Evolutionary conservation across 2,329 filamentous ascomycete genomes (phyloP).

Genomic region (Fusarium abutilonis): DNA sequence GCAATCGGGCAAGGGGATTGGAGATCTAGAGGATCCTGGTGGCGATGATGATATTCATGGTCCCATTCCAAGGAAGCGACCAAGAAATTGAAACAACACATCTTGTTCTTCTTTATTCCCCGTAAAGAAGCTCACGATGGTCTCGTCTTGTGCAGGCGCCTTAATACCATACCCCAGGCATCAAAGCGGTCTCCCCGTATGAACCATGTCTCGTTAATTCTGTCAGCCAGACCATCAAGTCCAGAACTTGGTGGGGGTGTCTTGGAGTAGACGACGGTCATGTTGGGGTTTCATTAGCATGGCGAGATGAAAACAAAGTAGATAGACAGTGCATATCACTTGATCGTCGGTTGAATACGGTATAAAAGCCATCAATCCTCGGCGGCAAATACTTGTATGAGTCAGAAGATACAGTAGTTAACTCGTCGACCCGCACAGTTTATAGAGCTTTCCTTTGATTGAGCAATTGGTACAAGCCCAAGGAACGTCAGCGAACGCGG

Average conservation of each 20-base stretch:
- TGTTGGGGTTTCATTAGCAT: constrained; percentile 38
- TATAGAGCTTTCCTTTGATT: constrained; percentile 29
- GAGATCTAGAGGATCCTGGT: constrained; percentile 25
- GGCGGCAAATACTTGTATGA: constrained; percentile 3
- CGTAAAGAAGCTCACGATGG: constrained; percentile 24
- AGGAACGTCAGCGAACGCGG: constrained; percentile 28
- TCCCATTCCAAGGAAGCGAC: constrained; percentile 21
- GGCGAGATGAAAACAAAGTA: constrained; percentile 7
- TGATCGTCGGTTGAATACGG: constrained; percentile 4
- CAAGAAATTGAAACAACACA: constrained; percentile 10
- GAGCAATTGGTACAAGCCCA: constrained; percentile 23
- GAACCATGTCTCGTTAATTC: constrained; percentile 32
- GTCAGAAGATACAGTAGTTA: constrained; percentile 38
- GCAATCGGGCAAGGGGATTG: constrained; percentile 7
- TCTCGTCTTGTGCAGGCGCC: background rate
- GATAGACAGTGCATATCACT: constrained; percentile 2
- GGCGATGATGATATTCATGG: constrained; percentile 31
- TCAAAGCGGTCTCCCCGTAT: constrained; percentile 24
- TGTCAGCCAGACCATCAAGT: constrained; percentile 19
- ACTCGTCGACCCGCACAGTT: constrained; percentile 17
- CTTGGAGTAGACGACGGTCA: constrained; percentile 13
- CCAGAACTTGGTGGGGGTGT: constrained; percentile 37
- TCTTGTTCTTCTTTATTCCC: background rate
- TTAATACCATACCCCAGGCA: constrained; percentile 10
- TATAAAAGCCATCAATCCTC: constrained; percentile 4